These are phyloP conservation scores for Chytriomyces confervae DNA, from an alignment of 192 early-diverging fungal genomes.

Conservation along the genomic window DNA sequence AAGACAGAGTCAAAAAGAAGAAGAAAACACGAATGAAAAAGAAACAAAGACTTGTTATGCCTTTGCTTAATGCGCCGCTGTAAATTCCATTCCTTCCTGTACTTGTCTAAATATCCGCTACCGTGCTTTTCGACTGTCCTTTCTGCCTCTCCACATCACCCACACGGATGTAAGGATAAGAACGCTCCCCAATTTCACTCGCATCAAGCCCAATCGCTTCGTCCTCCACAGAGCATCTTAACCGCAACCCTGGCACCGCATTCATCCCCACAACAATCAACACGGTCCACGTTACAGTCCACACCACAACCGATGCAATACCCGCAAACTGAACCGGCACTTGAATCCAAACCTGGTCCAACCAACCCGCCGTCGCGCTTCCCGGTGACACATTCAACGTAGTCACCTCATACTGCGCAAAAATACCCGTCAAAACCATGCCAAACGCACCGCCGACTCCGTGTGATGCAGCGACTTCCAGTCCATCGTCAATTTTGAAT, in stretches of 20 bases:
- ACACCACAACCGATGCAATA: conserved; percentile 70
- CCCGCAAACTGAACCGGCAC: conserved; percentile 78
- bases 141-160: too few species aligned
- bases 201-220: conserved; percentile 79
- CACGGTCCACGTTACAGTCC: conserved; percentile 79
- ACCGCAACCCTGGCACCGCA: conserved; percentile 71
- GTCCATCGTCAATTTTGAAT: conserved; percentile 48
- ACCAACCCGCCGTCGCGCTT: conserved; percentile 71
- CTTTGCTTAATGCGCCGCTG: too few species aligned
- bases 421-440: conserved; percentile 82
- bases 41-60: too few species aligned
- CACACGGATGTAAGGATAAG: conserved; percentile 46
- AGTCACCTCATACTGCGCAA: conserved; percentile 76
- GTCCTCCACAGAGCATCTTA: conserved; percentile 65
- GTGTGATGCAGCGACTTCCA: conserved; percentile 87
- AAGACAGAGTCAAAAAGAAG: too few species aligned
- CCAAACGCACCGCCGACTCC: conserved; percentile 85
- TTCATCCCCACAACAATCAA: conserved; percentile 75
- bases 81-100: too few species aligned
- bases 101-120: too few species aligned
- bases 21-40: too few species aligned
- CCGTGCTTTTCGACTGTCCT: too few species aligned
- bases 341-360: conserved; percentile 84
- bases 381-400: conserved; percentile 65
- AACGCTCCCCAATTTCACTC: conserved; percentile 84